These are phyloP conservation scores for Gentiana macrophylla DNA, from an alignment of 257 asterid genomes.

Conservation along the genomic window DNA sequence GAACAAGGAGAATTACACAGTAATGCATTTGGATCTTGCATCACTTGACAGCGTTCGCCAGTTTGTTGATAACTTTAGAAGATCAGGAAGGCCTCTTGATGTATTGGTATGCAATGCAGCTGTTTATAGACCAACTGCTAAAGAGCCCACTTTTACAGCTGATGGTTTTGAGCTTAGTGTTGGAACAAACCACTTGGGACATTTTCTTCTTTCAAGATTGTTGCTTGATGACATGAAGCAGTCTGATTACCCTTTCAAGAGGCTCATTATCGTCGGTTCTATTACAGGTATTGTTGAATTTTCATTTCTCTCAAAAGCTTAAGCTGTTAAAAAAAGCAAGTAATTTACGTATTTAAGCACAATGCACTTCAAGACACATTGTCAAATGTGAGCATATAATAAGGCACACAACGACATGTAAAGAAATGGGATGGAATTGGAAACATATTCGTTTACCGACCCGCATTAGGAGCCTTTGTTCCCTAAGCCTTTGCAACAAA, in stretches of 20 bases:
- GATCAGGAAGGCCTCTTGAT: slow-evolving; percentile 52
- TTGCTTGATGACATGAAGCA: slow-evolving; percentile 67
- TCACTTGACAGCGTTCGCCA: slow-evolving; percentile 85
- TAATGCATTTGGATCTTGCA: slow-evolving; percentile 80
- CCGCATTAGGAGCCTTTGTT: too few species aligned
- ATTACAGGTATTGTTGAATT: slow-evolving; percentile 48
- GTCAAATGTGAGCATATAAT: too few species aligned
- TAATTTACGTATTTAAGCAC: too few species aligned
- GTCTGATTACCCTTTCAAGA: slow-evolving; percentile 72
- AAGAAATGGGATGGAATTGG: too few species aligned
- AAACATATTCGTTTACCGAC: too few species aligned
- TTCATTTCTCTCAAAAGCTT: too few species aligned
- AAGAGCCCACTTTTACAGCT: slow-evolving; percentile 68
- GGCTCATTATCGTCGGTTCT: slow-evolving; percentile 92
- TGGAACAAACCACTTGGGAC: slow-evolving; percentile 85
- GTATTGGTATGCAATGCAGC: slow-evolving; percentile 92
- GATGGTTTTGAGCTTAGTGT: slow-evolving; percentile 93
- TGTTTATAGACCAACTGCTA: slow-evolving; percentile 73
- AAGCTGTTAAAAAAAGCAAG: too few species aligned
- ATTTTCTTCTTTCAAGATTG: slow-evolving; percentile 77
- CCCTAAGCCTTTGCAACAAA: too few species aligned
- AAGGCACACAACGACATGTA: too few species aligned
- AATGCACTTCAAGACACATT: too few species aligned
- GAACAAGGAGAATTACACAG: slow-evolving; percentile 59
- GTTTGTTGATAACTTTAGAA: slow-evolving; percentile 57